Conservation (phyloP, 1,284 basidiomycete genomes). For the Ustilago cynodontis region DNA sequence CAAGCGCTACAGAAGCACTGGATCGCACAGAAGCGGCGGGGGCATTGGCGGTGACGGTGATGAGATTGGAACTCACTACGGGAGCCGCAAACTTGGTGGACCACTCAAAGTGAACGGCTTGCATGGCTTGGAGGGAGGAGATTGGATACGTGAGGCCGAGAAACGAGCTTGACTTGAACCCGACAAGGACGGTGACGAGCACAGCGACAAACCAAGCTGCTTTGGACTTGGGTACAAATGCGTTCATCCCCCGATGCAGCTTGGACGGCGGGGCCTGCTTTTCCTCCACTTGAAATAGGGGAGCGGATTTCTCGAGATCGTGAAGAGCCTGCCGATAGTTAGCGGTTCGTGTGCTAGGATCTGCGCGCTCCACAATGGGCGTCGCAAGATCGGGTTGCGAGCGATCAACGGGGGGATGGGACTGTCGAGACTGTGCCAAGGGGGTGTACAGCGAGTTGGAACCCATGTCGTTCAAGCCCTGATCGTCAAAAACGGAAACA, state of each 20-base stretch:
- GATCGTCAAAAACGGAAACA: conserved; percentile 21
- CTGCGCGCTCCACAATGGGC: background rate
- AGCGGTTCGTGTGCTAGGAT: background rate
- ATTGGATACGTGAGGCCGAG: background rate
- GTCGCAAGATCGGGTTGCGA: background rate
- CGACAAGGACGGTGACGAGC: conserved; percentile 25
- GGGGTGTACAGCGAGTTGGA: conserved; percentile 32
- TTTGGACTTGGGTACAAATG: conserved; percentile 16
- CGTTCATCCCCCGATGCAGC: background rate
- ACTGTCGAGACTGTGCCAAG: conserved; percentile 12
- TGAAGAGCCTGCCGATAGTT: conserved; percentile 3
- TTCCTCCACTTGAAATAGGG: background rate
- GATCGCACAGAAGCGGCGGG: background rate
- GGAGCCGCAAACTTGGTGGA: conserved; percentile 27
- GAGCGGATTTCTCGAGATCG: conserved; percentile 19
- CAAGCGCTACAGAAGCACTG: conserved; percentile 3
- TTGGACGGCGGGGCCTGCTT: conserved; percentile 3
- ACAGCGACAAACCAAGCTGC: conserved; percentile 29
- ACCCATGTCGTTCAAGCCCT: conserved; percentile 9
- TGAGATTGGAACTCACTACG: background rate
- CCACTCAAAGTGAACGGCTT: background rate
- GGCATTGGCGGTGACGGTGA: background rate
- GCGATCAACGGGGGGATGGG: background rate
- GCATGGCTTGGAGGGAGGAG: background rate
- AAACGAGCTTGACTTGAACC: conserved; percentile 21